Conservation (phyloP, 2,329 filamentous ascomycete species). For the Cyphellophora europaea region DNA sequence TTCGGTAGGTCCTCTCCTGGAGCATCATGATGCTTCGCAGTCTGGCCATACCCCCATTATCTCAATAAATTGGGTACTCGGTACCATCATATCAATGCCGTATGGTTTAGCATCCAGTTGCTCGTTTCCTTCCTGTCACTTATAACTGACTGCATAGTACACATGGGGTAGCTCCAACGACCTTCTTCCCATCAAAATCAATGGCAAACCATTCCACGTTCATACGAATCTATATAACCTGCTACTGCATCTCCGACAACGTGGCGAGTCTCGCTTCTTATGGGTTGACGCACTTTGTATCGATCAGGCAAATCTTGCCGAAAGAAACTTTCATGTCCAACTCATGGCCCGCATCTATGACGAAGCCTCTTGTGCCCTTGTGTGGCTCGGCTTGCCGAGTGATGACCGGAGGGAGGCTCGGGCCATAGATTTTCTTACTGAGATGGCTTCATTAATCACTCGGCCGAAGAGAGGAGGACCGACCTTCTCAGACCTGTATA, state of each 20-base stretch:
- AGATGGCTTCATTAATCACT: constrained; percentile 8
- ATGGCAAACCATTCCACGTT: constrained; percentile 13
- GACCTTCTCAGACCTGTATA: constrained; percentile 1
- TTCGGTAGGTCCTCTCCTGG: too few species aligned
- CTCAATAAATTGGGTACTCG: too few species aligned
- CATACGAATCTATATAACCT: constrained; percentile 15
- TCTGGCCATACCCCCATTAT: too few species aligned
- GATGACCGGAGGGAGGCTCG: constrained; percentile 14
- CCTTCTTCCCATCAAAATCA: constrained; percentile 12
- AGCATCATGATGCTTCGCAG: too few species aligned
- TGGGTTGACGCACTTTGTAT: constrained; percentile 19
- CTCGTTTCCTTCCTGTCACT: too few species aligned
- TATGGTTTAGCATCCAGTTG: too few species aligned
- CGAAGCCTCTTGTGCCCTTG: constrained; percentile 10
- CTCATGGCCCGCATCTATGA: constrained; percentile 18
- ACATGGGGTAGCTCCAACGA: constrained; percentile 14
- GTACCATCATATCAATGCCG: too few species aligned
- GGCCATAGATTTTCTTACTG: constrained; percentile 14
- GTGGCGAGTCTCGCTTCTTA: constrained; percentile 11
- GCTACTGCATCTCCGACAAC: constrained; percentile 13
- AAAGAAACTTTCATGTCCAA: constrained; percentile 18
- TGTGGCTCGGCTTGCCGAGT: constrained; percentile 20
- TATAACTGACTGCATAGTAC: too few species aligned
- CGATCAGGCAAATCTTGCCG: constrained; percentile 16
- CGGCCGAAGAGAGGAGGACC: background rate